Base-by-base conservation (phyloP, 257 asterid genomes). In the Thymus quinquecostatus region DNA sequence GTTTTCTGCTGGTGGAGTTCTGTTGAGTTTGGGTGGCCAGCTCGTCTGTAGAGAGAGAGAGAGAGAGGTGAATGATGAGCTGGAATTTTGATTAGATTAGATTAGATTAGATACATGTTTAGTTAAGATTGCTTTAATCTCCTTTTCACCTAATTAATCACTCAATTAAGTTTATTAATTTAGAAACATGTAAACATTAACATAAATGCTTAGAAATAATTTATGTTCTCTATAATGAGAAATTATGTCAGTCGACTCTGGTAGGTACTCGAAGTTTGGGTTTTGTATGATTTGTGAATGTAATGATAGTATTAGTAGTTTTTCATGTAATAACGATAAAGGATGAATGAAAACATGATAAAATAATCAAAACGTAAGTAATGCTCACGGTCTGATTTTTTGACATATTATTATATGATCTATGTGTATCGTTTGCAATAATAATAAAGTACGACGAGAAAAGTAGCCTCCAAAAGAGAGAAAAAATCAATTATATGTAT, bases 21-120 rank as follows among this genome's bases (percentile, higher is more conserved):
- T 62, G 75, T 60, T 68, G 67, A 47, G 77, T 70, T 72, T 77
- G 72, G 80, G 82, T 68, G 82, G 83, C 82, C 79, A 67, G 82
- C 80, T 66, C 79, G 76, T 81, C 73, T 81, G 32, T 69, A 11
- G 41, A 45, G 64, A 40, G 54, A 44, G 66, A 56, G 21, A 56
- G 38, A 36, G 40, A 36, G 40, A 36, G 10, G 63, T 61, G 64
- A 53, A 47, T 60, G 68, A 43, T 43, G 69, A 68, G 56, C 76
- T 75, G 69, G 70, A 75, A 12, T 28, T 70, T 57, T 3, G 21
- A 28, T 57, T 8, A n/a, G 12, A 34, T 67, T 8, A n/a, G 12
- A 34, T 67, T 34, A 55, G 2, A 2, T 56, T 11, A 38, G 10
- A 30, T 69, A 21, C 21, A 21, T 21, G 21, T 12, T 36, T 36